These are phyloP conservation scores for Anethum foeniculum DNA, from an alignment of 140 eudicot species.

Conservation along the genomic window DNA sequence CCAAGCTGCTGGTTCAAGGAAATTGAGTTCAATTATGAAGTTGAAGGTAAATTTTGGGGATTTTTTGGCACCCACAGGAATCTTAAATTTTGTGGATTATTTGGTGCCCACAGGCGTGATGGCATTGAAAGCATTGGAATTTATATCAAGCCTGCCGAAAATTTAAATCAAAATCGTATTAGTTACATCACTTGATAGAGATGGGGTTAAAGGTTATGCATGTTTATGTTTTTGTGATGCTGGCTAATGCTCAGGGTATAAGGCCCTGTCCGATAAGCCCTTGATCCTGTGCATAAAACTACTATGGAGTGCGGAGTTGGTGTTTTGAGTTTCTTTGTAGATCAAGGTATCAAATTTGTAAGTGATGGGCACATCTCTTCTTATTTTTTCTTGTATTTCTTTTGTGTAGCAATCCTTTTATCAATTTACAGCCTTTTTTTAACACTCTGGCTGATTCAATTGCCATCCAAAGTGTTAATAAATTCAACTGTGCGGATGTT, in stretches of 20 bases:
- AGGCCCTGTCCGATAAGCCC: not conserved
- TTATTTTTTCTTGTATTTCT: too few species aligned
- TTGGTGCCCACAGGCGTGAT: not conserved
- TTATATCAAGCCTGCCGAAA: not conserved
- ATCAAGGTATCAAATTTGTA: too few species aligned
- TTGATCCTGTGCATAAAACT: not conserved
- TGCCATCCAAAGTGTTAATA: not conserved
- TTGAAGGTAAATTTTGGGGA: not conserved
- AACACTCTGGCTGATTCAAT: not conserved
- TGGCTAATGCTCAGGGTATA: not conserved
- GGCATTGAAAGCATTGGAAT: not conserved
- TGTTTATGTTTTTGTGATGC: not conserved
- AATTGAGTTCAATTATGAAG: not conserved
- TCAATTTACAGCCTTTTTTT: too few species aligned
- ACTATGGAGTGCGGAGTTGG: too few species aligned
- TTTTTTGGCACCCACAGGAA: not conserved
- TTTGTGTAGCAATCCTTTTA: too few species aligned
- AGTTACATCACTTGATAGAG: not conserved
- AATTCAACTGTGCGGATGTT: too few species aligned
- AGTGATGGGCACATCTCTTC: too few species aligned
- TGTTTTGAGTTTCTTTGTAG: too few species aligned
- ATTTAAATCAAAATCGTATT: not conserved
- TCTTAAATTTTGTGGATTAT: not conserved
- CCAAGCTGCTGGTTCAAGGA: not conserved
- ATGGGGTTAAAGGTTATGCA: not conserved